Evolutionary conservation across 257 asterid genomes (phyloP).

Genomic region (Nicotiana paniculata): DNA sequence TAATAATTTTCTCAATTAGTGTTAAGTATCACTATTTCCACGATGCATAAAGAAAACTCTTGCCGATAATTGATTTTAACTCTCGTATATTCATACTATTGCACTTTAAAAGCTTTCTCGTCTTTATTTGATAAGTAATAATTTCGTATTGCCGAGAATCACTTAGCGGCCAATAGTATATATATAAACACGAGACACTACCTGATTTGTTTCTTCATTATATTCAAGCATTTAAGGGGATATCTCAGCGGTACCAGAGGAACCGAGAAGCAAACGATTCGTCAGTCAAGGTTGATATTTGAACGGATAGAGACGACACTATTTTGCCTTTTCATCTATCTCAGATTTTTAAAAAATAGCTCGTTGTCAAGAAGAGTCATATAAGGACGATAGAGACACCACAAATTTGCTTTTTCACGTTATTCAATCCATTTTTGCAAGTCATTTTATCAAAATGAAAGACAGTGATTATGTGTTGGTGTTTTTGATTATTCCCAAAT

Average conservation of each 20-base stretch:
- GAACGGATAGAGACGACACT: too few species aligned
- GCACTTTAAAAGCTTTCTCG: not conserved
- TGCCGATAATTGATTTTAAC: not conserved
- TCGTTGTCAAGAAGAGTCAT: not conserved
- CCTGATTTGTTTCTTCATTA: too few species aligned
- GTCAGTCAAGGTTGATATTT: too few species aligned
- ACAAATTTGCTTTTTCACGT: not conserved
- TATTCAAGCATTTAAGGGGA: too few species aligned
- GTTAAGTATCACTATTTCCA: not conserved
- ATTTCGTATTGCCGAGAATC: not conserved
- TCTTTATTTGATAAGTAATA: not conserved
- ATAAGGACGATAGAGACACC: not conserved
- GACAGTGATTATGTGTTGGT: too few species aligned
- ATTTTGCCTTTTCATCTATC: not conserved
- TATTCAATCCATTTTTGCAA: not conserved
- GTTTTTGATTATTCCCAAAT: too few species aligned
- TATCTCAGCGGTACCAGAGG: too few species aligned
- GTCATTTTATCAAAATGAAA: too few species aligned
- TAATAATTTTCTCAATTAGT: not conserved
- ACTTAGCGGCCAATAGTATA: not conserved
- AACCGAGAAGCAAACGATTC: too few species aligned
- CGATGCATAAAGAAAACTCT: not conserved
- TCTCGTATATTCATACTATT: not conserved
- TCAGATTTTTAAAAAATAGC: not conserved
- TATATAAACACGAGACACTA: too few species aligned